Evolutionary conservation across 192 early-diverging fungal genomes (phyloP).

Genomic region (Coemansia sp.): DNA sequence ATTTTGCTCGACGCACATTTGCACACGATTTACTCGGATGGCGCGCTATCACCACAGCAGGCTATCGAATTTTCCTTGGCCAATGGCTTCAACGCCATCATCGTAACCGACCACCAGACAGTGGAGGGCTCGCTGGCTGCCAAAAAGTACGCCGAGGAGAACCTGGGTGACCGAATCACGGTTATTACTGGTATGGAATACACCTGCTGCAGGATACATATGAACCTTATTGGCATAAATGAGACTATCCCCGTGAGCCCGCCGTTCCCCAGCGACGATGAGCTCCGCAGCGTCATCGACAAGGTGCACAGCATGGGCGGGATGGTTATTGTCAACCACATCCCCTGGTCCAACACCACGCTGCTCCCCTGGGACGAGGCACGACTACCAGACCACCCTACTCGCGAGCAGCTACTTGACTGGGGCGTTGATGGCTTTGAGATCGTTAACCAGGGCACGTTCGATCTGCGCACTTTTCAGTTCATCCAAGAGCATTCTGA

Average conservation of each 20-base stretch:
- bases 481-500: constrained; percentile 19
- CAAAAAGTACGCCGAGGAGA: constrained; percentile 54
- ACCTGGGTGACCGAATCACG: constrained; percentile 55
- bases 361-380: constrained; percentile 57
- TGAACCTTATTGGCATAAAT: constrained; percentile 69
- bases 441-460: constrained; percentile 58
- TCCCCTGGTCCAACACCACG: constrained; percentile 72
- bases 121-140: constrained; percentile 61
- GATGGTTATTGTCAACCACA: constrained; percentile 73
- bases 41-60: constrained; percentile 57
- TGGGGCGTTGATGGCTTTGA: constrained; percentile 79
- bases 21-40: constrained; percentile 64
- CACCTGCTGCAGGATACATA: constrained; percentile 67
- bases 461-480: constrained; percentile 60
- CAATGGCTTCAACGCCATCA: constrained; percentile 66
- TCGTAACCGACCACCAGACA: constrained; percentile 72
- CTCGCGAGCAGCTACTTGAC: constrained; percentile 54
- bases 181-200: constrained; percentile 72
- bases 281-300: constrained; percentile 58
- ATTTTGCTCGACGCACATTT: constrained; percentile 64
- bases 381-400: constrained; percentile 63
- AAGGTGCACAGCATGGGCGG: constrained; percentile 65
- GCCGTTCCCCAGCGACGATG: constrained; percentile 61
- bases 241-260: constrained; percentile 48
- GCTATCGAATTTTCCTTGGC: constrained; percentile 65